phyloP scores from a whole-genome alignment of 1,139 yeast genomes.

The Fermentozyma sake region DNA sequence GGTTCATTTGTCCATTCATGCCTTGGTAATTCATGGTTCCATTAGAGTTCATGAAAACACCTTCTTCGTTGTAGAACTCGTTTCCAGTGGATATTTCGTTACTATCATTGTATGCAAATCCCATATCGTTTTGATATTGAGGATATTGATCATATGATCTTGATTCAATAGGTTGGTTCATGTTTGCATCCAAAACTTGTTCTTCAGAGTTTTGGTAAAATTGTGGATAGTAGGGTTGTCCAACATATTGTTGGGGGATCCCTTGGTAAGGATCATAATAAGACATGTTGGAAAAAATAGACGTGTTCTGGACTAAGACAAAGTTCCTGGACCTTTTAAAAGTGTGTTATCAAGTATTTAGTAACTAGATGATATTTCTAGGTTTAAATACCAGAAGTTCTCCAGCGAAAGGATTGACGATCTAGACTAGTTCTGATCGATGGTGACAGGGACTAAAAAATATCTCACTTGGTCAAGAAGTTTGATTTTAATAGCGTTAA shows the following conservation, averaged over 20 bases:
- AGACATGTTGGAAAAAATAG: conserved; percentile 25
- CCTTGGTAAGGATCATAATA: conserved; percentile 45
- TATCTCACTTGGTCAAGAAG: too few relatives aligned
- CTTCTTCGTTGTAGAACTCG: conserved; percentile 24
- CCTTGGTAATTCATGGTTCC: conserved; percentile 10
- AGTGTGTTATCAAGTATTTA: too few relatives aligned
- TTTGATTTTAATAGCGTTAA: too few relatives aligned
- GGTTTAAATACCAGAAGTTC: too few relatives aligned
- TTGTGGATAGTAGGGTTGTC: conserved; percentile 33
- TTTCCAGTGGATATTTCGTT: too few relatives aligned
- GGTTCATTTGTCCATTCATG: conserved; percentile 4
- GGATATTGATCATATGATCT: conserved; percentile 14
- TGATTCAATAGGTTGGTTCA: conserved; percentile 11
- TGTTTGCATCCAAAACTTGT: conserved; percentile 8
- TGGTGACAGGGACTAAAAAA: too few relatives aligned
- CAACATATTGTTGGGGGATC: conserved; percentile 35
- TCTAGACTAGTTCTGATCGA: too few relatives aligned
- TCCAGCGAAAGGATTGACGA: too few relatives aligned
- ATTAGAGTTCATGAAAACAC: conserved; percentile 16
- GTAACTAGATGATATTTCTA: too few relatives aligned
- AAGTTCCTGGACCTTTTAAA: too few relatives aligned
- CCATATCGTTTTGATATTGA: conserved; percentile 11
- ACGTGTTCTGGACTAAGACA: too few relatives aligned
- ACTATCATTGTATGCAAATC: conserved; percentile 12
- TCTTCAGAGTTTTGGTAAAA: conserved; percentile 21